Conservation (phyloP, 2,329 filamentous ascomycete species). For the Paecilomyces dactylethromorphus region DNA sequence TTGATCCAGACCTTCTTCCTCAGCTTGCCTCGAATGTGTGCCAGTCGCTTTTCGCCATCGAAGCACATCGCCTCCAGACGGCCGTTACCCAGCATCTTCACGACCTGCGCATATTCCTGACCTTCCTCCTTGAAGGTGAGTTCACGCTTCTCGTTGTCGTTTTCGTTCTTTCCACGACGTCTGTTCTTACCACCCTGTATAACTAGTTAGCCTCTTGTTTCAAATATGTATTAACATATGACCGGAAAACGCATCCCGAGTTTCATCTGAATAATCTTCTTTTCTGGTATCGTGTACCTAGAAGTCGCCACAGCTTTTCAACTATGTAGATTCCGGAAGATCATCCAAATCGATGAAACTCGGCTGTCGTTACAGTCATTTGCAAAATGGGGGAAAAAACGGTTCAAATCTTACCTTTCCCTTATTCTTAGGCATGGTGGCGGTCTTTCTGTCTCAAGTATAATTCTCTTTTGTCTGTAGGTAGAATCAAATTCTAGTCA, state of each 20-base stretch:
- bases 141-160: constrained; percentile 98
- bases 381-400: constrained; percentile 18
- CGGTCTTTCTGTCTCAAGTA: constrained; percentile 11
- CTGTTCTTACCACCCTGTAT: constrained; percentile 92
- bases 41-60: constrained; percentile 80
- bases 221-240: neutral
- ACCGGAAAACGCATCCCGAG: neutral
- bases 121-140: constrained; percentile 98
- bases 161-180: constrained; percentile 97
- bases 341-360: constrained; percentile 6
- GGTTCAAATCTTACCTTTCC: constrained; percentile 68
- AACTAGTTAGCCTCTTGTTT: constrained; percentile 18
- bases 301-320: neutral
- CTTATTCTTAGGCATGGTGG: constrained; percentile 96
- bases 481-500: neutral
- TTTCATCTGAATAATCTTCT: neutral
- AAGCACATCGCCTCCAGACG: constrained; percentile 92
- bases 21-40: constrained; percentile 89
- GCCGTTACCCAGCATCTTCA: constrained; percentile 96
- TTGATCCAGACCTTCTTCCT: constrained; percentile 99
- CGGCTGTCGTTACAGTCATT: constrained; percentile 8
- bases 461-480: constrained; percentile 3
- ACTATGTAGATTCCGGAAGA: neutral
- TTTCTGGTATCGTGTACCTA: neutral
- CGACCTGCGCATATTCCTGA: constrained; percentile 81